Percentiles rank a stretch among this genome's conserved stretches.
These are phyloP conservation scores for Pleurostoma richardsiae DNA, from an alignment of 2,329 filamentous ascomycete genomes.

Conservation along the genomic window DNA sequence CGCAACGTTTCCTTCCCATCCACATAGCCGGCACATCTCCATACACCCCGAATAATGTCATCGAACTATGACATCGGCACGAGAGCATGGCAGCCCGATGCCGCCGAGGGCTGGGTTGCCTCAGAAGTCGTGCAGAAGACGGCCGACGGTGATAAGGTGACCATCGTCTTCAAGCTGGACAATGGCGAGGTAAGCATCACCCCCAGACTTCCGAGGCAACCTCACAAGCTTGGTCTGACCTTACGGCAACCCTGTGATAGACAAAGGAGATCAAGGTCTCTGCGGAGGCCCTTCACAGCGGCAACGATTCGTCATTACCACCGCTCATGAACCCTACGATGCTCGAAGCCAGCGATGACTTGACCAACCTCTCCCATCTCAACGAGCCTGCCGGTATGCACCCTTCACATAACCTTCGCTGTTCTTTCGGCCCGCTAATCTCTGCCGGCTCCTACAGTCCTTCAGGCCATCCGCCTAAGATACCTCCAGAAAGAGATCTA, in stretches of 20 bases:
- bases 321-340: slow-evolving; percentile 97
- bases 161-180: slow-evolving; percentile 80
- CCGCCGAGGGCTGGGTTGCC: slow-evolving; percentile 93
- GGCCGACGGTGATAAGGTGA: slow-evolving; percentile 79
- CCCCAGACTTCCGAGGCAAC: background rate
- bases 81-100: slow-evolving; percentile 96
- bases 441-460: slow-evolving; percentile 50
- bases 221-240: slow-evolving; percentile 7
- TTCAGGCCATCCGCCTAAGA: slow-evolving; percentile 95
- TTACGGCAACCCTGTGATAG: slow-evolving; percentile 35
- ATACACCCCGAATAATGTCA: slow-evolving; percentile 56
- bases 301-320: slow-evolving; percentile 73
- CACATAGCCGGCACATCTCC: slow-evolving; percentile 3
- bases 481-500: slow-evolving; percentile 99
- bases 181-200: slow-evolving; percentile 74
- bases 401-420: background rate
- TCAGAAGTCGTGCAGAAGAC: slow-evolving; percentile 89
- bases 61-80: slow-evolving; percentile 95
- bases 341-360: slow-evolving; percentile 96
- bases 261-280: slow-evolving; percentile 76
- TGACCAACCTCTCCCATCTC: slow-evolving; percentile 94
- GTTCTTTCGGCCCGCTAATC: slow-evolving; percentile 14
- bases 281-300: slow-evolving; percentile 68
- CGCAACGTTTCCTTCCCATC: background rate
- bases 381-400: slow-evolving; percentile 91